Evolutionary conservation across 2,329 filamentous ascomycete species (phyloP), one percentile per base, ranked within the genome.

Genomic region (Mycosphaerella sp.): DNA sequence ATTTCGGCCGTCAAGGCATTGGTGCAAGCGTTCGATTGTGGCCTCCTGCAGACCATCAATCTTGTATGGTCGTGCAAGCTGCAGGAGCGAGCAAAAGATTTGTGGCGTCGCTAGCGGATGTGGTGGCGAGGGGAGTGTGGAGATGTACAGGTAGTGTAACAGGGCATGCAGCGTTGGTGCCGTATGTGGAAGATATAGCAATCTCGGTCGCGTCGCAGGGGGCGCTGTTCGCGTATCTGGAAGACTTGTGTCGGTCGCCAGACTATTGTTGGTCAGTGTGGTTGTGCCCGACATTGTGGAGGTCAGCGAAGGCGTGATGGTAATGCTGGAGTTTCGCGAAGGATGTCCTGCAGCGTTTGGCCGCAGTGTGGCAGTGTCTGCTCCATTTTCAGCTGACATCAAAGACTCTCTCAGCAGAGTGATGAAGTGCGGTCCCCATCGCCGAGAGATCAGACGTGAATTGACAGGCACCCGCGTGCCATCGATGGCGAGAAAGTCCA

Each of bases 381-480:
- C 73, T 1, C 85, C 87, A 54, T 85, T 80, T 10, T 82, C 83
- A 1, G 83, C 78, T 9, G 50, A 32, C 2, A 87, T 83, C 4
- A 79, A 78, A 42, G 87, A 89, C 70, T 96, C 91, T 29, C 87
- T 83, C 8, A 97, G 77, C 1, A 98, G 79, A 67, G 95, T 89
- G 53, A 95, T 89, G 72, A 98, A 97, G 69, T 95, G 96, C 0
- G 90, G 89, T 0, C 93, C 93, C 93, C 93, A 98, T 67, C 93
- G 80, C 29, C 89, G 82, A 8, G 87, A 86, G 12, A 97, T 79
- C 12, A 98, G 81, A 54, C 90, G 83, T 6, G 93, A 97, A 70
- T 95, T 98, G 62, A 96, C 87, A 0, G 93, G 89, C 61, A 97
- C 89, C 14, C 91, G 83, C 68, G 96, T 92, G 21, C 92, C 92